Evolutionary conservation across 345 rosid species (phyloP).

Genomic region (Sapria himalayana): DNA sequence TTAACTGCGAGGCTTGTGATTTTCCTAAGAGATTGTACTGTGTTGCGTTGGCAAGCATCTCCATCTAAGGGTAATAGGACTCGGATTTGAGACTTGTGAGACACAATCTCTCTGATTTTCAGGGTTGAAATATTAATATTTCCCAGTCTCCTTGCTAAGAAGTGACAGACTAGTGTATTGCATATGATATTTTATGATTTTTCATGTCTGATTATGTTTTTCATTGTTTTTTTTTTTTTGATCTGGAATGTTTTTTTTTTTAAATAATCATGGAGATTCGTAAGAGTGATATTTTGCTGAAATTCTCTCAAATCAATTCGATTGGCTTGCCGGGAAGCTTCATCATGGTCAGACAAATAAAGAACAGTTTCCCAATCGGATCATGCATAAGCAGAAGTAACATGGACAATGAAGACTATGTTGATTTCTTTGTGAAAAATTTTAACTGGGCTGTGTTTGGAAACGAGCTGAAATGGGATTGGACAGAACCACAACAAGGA

Average conservation of each 20-base stretch:
- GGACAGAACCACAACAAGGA: slow-evolving; percentile 82
- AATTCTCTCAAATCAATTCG: slow-evolving; percentile 29
- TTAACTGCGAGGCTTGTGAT: too few species aligned
- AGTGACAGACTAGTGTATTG: too few species aligned
- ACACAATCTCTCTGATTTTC: too few species aligned
- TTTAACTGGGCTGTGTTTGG: slow-evolving; percentile 94
- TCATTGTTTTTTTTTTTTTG: not conserved
- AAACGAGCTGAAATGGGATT: slow-evolving; percentile 90
- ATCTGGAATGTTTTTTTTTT: slow-evolving; percentile 3
- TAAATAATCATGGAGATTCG: slow-evolving; percentile 38
- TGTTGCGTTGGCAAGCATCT: too few species aligned
- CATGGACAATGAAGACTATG: slow-evolving; percentile 79
- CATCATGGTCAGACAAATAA: slow-evolving; percentile 43
- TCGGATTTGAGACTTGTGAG: too few species aligned
- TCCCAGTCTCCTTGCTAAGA: too few species aligned
- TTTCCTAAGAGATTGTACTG: too few species aligned
- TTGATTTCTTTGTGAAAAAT: slow-evolving; percentile 43
- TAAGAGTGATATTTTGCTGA: slow-evolving; percentile 53
- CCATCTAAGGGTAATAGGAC: too few species aligned
- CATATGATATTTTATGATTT: slow-evolving; percentile 2
- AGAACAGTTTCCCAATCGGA: slow-evolving; percentile 63
- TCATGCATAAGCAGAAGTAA: slow-evolving; percentile 68
- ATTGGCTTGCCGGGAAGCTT: slow-evolving; percentile 21
- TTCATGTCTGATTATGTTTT: not conserved
- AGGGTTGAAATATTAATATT: too few species aligned